A percentile compares a stretch with the other conserved stretches of the same genome.
phyloP scores from a whole-genome alignment of 1,139 yeast genomes.

The Candida sp. region DNA sequence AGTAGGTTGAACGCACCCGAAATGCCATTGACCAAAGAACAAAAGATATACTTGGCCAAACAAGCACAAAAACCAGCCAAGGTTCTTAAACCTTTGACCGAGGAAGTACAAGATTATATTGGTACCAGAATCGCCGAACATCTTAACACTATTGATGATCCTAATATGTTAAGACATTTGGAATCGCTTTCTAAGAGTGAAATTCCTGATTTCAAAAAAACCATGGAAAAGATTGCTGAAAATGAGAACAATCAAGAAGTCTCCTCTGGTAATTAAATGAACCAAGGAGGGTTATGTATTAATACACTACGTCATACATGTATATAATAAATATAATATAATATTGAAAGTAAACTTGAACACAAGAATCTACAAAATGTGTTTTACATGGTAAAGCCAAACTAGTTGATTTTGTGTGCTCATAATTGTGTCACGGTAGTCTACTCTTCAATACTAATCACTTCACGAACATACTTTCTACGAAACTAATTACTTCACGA shows the following conservation, averaged over 20 bases:
- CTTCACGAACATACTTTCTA: too few species aligned
- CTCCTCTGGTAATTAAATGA: too few species aligned
- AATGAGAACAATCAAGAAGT: neutral
- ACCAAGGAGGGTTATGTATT: too few species aligned
- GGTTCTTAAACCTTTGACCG: slow-evolving; percentile 50
- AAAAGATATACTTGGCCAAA: slow-evolving; percentile 61
- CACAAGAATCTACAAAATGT: neutral
- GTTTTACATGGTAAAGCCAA: neutral
- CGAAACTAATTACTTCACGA: too few species aligned
- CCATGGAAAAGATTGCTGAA: slow-evolving; percentile 11
- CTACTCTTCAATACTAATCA: too few species aligned
- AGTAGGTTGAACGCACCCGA: slow-evolving; percentile 63
- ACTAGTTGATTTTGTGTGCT: too few species aligned
- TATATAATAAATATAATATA: neutral
- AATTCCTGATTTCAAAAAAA: slow-evolving; percentile 30
- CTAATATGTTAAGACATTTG: slow-evolving; percentile 36
- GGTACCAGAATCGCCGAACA: slow-evolving; percentile 66
- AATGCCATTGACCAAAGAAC: slow-evolving; percentile 73
- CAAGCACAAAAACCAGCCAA: slow-evolving; percentile 45
- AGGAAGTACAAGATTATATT: slow-evolving; percentile 66
- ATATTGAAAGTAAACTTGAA: neutral
- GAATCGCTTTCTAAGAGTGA: slow-evolving; percentile 31
- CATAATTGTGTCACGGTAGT: too few species aligned
- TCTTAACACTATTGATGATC: slow-evolving; percentile 39
- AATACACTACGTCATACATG: neutral